phyloP scores from a whole-genome alignment of 768 basidiomycete species.

The Tremella yokohamensis region DNA sequence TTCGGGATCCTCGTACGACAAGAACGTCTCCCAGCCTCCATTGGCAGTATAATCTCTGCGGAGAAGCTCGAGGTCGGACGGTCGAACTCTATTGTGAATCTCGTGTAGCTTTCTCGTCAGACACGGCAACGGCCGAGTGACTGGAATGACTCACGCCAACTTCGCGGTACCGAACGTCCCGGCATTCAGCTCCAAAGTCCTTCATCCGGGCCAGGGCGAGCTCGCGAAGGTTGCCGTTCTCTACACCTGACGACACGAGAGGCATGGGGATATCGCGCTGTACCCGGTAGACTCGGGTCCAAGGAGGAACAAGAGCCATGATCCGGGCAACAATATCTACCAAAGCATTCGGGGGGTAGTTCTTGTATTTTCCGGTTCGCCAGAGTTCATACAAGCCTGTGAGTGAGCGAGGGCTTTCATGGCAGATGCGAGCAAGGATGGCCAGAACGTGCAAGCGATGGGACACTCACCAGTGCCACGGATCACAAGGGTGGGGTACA shows the following conservation, averaged over 20 bases:
- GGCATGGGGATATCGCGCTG: conserved; percentile 97
- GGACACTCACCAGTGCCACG: conserved; percentile 64
- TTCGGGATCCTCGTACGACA: conserved; percentile 97
- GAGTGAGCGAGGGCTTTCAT: not conserved
- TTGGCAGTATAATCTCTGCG: conserved; percentile 94
- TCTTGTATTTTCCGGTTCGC: conserved; percentile 96
- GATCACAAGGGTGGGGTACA: conserved; percentile 97
- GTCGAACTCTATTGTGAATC: conserved; percentile 95
- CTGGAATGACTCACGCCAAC: conserved; percentile 69
- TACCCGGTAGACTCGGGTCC: conserved; percentile 97
- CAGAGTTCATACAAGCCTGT: conserved; percentile 72
- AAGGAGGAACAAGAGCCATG: conserved; percentile 92
- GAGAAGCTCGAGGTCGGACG: conserved; percentile 90
- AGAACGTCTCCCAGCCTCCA: conserved; percentile 98
- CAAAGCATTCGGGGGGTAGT: conserved; percentile 97
- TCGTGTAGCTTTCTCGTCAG: conserved; percentile 75
- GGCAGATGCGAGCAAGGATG: not conserved
- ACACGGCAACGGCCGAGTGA: not conserved
- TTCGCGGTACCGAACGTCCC: conserved; percentile 96
- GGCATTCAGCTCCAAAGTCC: conserved; percentile 95
- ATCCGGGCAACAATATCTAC: conserved; percentile 97
- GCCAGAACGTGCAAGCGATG: not conserved
- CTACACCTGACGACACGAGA: conserved; percentile 91
- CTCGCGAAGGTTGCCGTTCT: conserved; percentile 96
- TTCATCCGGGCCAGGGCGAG: conserved; percentile 96